Conservation (phyloP, 2,329 filamentous ascomycete species). For the Aspergillus caelatus region DNA sequence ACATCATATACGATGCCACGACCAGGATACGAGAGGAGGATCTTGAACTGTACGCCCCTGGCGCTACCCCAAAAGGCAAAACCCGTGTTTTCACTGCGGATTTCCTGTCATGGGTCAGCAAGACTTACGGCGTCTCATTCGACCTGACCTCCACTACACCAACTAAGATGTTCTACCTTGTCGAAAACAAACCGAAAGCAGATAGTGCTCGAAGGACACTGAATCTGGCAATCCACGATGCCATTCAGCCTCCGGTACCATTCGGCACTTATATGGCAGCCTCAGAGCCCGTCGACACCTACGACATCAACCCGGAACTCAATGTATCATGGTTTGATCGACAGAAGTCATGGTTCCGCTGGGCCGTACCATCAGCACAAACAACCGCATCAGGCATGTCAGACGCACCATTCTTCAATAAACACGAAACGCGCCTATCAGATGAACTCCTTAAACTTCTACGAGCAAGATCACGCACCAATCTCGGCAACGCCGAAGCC, state of each 20-base stretch:
- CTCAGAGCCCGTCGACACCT: slow-evolving; percentile 28
- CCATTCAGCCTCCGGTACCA: slow-evolving; percentile 22
- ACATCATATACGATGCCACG: slow-evolving; percentile 35
- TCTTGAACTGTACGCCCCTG: slow-evolving; percentile 26
- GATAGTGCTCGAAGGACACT: slow-evolving; percentile 39
- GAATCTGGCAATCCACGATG: slow-evolving; percentile 32
- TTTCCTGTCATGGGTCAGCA: slow-evolving; percentile 38
- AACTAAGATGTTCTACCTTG: slow-evolving; percentile 37
- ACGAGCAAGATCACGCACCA: slow-evolving; percentile 13
- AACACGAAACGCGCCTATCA: slow-evolving; percentile 34
- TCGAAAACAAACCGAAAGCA: slow-evolving; percentile 33
- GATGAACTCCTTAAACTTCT: slow-evolving; percentile 37
- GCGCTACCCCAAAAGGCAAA: slow-evolving; percentile 16
- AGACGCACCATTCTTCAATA: slow-evolving; percentile 31
- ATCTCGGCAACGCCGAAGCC: slow-evolving; percentile 13
- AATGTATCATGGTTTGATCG: slow-evolving; percentile 36
- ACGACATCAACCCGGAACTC: slow-evolving; percentile 26
- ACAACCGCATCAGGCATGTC: slow-evolving; percentile 18
- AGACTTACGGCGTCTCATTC: slow-evolving; percentile 35
- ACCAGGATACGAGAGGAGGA: slow-evolving; percentile 33
- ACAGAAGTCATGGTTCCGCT: slow-evolving; percentile 41
- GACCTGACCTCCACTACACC: slow-evolving; percentile 23
- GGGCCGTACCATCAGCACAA: slow-evolving; percentile 34
- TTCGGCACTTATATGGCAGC: slow-evolving; percentile 41
- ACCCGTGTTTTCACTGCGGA: slow-evolving; percentile 24